Evolutionary conservation across 108 stramenopile species (phyloP), one percentile per base, ranked within the genome.

Genomic region (Stephanodiscus minutulus): DNA sequence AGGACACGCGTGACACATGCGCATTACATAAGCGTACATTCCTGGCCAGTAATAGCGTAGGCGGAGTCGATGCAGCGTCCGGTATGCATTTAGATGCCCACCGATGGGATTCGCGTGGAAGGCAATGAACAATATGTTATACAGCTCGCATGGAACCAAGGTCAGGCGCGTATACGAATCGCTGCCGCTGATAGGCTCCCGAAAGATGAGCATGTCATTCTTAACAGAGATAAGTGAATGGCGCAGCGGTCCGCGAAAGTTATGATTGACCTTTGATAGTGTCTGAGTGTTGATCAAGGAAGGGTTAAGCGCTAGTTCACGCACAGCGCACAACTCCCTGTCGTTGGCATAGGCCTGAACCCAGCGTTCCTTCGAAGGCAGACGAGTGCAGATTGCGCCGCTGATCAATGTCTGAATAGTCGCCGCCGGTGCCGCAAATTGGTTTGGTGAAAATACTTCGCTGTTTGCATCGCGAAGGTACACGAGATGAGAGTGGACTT

Each of bases 191-290:
- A 64, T 46, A 36, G 64, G 43, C 47, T 64, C 64, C 24, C 22
- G 4, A 24, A 64, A 24, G 15, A 64, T 64, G 22, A 64, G 17
- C 44, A 64, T 64, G 21, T 47, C 64, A 47, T 64, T 21, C 25
- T 64, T 43, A 7, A 64, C 10, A 17, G 47, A 17, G 20, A 64
- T 18, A 9, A 46, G 64, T 2, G 44, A 48, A 4, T 9, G 3
- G 20, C 48, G 48, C 3, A 49, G 9, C 3, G 48, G 48, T 49
- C 48, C 48, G 3, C 48, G 3, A 8, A 20, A 49, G 48, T 49
- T 49, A 20, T 49, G 20, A 20, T 49, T 49, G 48, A 49, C 20
- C 48, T 49, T 3, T 3, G 9, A 17, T 4, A 49, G 48, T 3
- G 17, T 7, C 20, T 9, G 9, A 17, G 17, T 49, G 18, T 17